Evolutionary conservation across 2,329 filamentous ascomycete species (phyloP).

Genomic region (Chrysoporthe austroafricana): DNA sequence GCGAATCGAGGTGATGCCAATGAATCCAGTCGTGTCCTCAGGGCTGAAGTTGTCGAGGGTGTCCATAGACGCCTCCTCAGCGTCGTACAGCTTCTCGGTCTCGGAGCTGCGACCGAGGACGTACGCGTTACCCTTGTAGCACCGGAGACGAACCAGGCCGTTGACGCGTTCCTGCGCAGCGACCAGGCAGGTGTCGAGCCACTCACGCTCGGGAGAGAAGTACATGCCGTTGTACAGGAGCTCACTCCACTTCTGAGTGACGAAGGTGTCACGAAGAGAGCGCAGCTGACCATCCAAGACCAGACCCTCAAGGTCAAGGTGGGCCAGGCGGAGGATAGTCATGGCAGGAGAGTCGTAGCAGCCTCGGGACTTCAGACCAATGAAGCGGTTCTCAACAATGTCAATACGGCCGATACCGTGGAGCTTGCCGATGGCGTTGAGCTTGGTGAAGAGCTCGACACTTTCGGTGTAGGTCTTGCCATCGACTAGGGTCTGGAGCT

Average conservation of each 20-base stretch:
- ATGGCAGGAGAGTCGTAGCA: conserved; percentile 75
- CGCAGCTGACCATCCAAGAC: conserved; percentile 63
- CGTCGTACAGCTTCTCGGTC: conserved; percentile 55
- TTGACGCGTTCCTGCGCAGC: conserved; percentile 59
- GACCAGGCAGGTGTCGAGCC: conserved; percentile 65
- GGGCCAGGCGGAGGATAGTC: conserved; percentile 43
- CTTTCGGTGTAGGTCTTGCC: conserved; percentile 68
- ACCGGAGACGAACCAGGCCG: conserved; percentile 38
- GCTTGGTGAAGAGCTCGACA: conserved; percentile 71
- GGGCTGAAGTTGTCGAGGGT: conserved; percentile 31
- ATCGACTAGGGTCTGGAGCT: conserved; percentile 48
- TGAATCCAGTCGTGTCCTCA: conserved; percentile 40
- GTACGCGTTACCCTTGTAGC: conserved; percentile 49
- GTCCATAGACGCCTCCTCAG: conserved; percentile 52
- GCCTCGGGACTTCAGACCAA: conserved; percentile 78
- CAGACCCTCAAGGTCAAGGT: conserved; percentile 51
- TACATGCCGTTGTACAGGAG: conserved; percentile 49
- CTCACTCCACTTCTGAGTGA: conserved; percentile 55
- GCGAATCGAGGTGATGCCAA: conserved; percentile 60
- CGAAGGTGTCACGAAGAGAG: conserved; percentile 61
- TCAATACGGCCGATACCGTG: conserved; percentile 81
- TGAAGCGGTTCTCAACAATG: conserved; percentile 65
- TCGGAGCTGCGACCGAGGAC: conserved; percentile 50
- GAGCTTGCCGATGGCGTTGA: conserved; percentile 71
- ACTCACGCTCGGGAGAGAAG: conserved; percentile 59